These are phyloP conservation scores for Chlorella sp. DNA, from an alignment of 139 green algal genomes.

Conservation along the genomic window DNA sequence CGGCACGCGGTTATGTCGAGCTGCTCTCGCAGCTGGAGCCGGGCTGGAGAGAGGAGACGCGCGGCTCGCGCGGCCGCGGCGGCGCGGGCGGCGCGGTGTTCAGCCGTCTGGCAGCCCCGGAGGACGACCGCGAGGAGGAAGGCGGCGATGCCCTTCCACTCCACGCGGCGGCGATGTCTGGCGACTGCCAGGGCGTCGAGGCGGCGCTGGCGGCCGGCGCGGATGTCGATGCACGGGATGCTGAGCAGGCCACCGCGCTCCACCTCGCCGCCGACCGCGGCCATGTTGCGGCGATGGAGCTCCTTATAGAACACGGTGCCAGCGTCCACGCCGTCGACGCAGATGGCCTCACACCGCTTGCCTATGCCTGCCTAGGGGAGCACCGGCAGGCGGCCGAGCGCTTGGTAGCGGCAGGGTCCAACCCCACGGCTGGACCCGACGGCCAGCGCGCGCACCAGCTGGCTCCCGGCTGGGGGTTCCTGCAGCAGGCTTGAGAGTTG, in stretches of 20 bases:
- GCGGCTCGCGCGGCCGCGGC: neutral
- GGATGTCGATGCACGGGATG: conserved; percentile 20
- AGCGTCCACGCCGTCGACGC: conserved; percentile 43
- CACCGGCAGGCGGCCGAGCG: conserved; percentile 23
- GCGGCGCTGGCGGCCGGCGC: conserved; percentile 17
- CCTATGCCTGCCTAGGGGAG: conserved; percentile 61
- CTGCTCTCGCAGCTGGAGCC: conserved; percentile 5
- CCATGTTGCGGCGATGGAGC: neutral
- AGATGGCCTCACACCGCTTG: conserved; percentile 57
- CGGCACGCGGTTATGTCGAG: conserved; percentile 26
- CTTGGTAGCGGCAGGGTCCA: conserved; percentile 27
- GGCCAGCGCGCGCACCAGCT: too few relatives aligned
- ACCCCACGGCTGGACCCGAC: conserved; percentile 11
- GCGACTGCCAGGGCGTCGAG: conserved; percentile 14
- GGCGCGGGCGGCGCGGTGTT: conserved; percentile 35
- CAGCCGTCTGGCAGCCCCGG: conserved; percentile 21
- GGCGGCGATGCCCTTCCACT: neutral
- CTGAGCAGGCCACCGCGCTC: conserved; percentile 24
- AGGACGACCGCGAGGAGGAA: conserved; percentile 20
- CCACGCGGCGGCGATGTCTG: conserved; percentile 21
- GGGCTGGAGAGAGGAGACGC: conserved; percentile 4
- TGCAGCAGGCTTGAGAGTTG: too few relatives aligned
- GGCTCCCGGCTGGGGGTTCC: too few relatives aligned
- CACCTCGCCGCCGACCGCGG: conserved; percentile 42
- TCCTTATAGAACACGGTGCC: conserved; percentile 13